A percentile compares a stretch with the other conserved stretches of the same genome.
These are phyloP conservation scores for Monosporascus sp. DNA, from an alignment of 2,329 filamentous ascomycete genomes.

Conservation along the genomic window DNA sequence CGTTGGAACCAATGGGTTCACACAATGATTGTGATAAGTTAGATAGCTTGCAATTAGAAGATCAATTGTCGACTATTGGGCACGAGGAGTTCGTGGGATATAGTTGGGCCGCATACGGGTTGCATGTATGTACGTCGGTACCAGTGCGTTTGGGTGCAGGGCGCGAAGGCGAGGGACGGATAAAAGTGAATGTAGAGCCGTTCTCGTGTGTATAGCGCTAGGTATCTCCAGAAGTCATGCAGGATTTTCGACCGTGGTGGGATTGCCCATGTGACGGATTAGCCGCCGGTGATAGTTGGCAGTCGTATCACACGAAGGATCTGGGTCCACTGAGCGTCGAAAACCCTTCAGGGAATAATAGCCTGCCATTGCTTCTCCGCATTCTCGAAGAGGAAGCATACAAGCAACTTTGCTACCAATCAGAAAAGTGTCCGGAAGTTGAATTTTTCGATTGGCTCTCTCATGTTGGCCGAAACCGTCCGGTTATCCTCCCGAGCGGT, in stretches of 20 bases:
- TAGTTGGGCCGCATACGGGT: conserved; percentile 24
- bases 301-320: neutral
- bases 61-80: conserved; percentile 19
- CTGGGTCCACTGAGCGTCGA: neutral
- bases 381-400: conserved; percentile 14
- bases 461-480: neutral
- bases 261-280: conserved; percentile 16
- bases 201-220: conserved; percentile 4
- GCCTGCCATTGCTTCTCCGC: conserved; percentile 18
- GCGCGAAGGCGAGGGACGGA: neutral
- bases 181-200: neutral
- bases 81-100: conserved; percentile 23
- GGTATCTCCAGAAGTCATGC: conserved; percentile 14
- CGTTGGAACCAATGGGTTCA: neutral
- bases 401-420: conserved; percentile 19
- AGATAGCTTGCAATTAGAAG: conserved; percentile 3
- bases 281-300: conserved; percentile 12
- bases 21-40: neutral
- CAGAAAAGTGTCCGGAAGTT: conserved; percentile 11
- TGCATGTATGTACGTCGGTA: conserved; percentile 19
- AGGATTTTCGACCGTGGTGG: conserved; percentile 13
- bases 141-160: conserved; percentile 7
- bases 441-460: conserved; percentile 21
- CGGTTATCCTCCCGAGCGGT: conserved; percentile 2
- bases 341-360: conserved; percentile 3